phyloP scores from a whole-genome alignment of 2,329 filamentous ascomycete species.

The Sarocladium kiliense region DNA sequence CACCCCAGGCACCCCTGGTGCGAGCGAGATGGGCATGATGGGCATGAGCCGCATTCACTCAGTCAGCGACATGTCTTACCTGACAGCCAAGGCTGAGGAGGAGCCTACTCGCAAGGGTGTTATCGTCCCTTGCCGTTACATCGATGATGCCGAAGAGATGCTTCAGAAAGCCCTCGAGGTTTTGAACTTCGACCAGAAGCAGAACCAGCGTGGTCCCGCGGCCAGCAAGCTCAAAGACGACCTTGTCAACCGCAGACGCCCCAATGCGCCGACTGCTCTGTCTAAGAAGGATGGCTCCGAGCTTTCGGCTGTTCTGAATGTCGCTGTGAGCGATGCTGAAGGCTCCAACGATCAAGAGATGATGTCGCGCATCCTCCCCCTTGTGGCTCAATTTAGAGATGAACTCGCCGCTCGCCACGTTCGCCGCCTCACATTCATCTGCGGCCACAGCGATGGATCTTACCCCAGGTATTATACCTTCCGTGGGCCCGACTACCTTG shows the following conservation, averaged over 20 bases:
- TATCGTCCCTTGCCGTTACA: slow-evolving; percentile 85
- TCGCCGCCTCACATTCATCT: slow-evolving; percentile 92
- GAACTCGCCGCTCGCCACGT: slow-evolving; percentile 78
- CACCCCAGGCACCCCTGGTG: slow-evolving; percentile 67
- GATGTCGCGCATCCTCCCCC: slow-evolving; percentile 65
- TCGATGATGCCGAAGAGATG: slow-evolving; percentile 89
- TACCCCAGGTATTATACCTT: slow-evolving; percentile 99
- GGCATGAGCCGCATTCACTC: slow-evolving; percentile 80
- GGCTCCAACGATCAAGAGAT: slow-evolving; percentile 76
- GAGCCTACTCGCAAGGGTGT: slow-evolving; percentile 89
- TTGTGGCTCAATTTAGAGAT: slow-evolving; percentile 76
- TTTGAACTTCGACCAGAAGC: slow-evolving; percentile 58
- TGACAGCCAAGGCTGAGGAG: slow-evolving; percentile 64
- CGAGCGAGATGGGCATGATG: slow-evolving; percentile 35
- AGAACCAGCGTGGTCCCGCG: slow-evolving; percentile 50
- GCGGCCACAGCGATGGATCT: slow-evolving; percentile 86
- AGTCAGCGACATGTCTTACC: slow-evolving; percentile 93
- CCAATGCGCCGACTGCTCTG: slow-evolving; percentile 19
- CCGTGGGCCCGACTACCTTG: slow-evolving; percentile 82
- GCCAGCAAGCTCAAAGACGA: slow-evolving; percentile 55
- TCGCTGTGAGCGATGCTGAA: slow-evolving; percentile 87
- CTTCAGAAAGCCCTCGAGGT: slow-evolving; percentile 79
- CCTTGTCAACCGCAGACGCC: slow-evolving; percentile 66
- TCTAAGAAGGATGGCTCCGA: slow-evolving; percentile 43
- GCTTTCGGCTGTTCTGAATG: slow-evolving; percentile 85